Percentiles rank a stretch among this genome's conserved stretches.
Evolutionary conservation across 2,329 filamentous ascomycete genomes (phyloP).

Genomic region (Cryoendolithus antarcticus): DNA sequence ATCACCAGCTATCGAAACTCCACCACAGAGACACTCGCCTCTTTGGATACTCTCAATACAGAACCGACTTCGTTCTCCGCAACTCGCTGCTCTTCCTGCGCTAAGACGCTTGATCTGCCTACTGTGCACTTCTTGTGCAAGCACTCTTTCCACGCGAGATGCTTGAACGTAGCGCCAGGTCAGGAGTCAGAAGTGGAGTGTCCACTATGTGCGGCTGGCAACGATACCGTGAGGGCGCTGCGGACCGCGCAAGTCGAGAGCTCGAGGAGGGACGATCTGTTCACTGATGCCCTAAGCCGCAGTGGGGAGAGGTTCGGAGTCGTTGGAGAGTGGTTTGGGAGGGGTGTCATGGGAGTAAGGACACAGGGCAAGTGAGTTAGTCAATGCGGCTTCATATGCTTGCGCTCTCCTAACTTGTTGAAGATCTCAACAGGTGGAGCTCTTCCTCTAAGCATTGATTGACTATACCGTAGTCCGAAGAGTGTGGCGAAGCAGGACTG

Average conservation of each 20-base stretch:
- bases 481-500: too few relatives aligned
- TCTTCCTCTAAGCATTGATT: too few relatives aligned
- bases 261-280: slow-evolving; percentile 77
- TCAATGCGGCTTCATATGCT: too few relatives aligned
- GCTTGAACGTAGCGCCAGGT: slow-evolving; percentile 48
- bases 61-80: slow-evolving; percentile 86
- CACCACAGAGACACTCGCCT: slow-evolving; percentile 64
- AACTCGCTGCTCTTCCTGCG: slow-evolving; percentile 75
- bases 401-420: too few relatives aligned
- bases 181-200: slow-evolving; percentile 61
- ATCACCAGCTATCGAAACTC: slow-evolving; percentile 75
- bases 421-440: too few relatives aligned
- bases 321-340: slow-evolving; percentile 85
- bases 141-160: slow-evolving; percentile 90
- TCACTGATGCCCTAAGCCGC: slow-evolving; percentile 63
- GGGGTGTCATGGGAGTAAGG: slow-evolving; percentile 66
- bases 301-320: slow-evolving; percentile 68
- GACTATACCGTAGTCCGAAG: too few relatives aligned
- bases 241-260: slow-evolving; percentile 76
- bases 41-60: slow-evolving; percentile 62
- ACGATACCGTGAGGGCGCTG: slow-evolving; percentile 80
- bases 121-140: slow-evolving; percentile 95
- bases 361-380: slow-evolving; percentile 2
- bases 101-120: slow-evolving; percentile 66
- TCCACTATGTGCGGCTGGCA: slow-evolving; percentile 70